Evolutionary conservation across 257 asterid genomes (phyloP).

Genomic region (Ophiorrhiza pumila): DNA sequence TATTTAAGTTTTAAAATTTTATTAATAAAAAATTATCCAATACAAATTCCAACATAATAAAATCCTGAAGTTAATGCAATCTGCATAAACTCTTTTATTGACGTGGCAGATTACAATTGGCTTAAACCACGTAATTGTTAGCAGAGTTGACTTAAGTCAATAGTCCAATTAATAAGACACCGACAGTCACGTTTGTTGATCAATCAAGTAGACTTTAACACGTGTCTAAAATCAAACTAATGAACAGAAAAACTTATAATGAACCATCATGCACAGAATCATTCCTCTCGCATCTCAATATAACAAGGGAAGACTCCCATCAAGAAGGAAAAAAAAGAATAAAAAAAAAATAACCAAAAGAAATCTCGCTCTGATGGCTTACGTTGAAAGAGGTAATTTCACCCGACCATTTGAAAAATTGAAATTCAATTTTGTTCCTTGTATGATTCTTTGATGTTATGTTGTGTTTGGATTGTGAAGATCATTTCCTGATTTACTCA

Average conservation of each 20-base stretch:
- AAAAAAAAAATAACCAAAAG: not conserved
- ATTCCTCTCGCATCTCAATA: not conserved
- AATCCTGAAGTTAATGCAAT: not conserved
- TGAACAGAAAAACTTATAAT: not conserved
- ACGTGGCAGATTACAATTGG: slow-evolving; percentile 5
- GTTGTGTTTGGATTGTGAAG: not conserved
- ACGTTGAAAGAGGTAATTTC: slow-evolving; percentile 64
- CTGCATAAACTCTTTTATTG: not conserved
- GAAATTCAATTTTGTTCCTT: not conserved
- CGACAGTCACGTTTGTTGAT: not conserved
- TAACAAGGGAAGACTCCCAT: not conserved
- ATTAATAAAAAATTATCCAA: too few relatives aligned
- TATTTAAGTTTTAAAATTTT: too few relatives aligned
- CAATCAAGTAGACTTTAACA: not conserved
- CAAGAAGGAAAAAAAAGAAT: not conserved
- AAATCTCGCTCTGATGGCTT: slow-evolving; percentile 46
- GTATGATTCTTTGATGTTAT: not conserved
- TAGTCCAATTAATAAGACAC: not conserved
- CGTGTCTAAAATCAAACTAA: not conserved
- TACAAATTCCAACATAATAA: too few relatives aligned
- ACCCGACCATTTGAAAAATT: not conserved
- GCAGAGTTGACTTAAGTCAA: not conserved
- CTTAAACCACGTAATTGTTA: not conserved
- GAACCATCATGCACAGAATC: not conserved
- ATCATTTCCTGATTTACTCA: not conserved